phyloP scores from a whole-genome alignment of 2,329 filamentous ascomycete species.

The Cordyceps pruinosa region DNA sequence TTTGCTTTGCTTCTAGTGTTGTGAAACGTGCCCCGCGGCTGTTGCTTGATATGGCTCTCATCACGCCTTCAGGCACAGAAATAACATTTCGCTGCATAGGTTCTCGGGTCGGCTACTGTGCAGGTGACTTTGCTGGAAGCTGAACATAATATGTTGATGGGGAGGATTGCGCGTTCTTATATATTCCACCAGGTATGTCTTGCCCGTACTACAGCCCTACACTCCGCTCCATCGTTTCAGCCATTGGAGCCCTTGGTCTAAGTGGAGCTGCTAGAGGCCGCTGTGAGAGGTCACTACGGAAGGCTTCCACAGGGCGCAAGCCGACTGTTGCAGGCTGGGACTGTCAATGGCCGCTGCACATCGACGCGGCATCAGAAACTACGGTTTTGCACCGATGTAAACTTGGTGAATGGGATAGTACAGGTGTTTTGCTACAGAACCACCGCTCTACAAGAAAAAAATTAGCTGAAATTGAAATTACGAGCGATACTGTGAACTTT shows the following conservation, averaged over 20 bases:
- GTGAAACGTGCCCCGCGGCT: background rate
- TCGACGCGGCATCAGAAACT: background rate
- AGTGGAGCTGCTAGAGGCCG: background rate
- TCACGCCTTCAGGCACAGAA: background rate
- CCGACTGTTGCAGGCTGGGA: background rate
- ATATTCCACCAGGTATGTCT: background rate
- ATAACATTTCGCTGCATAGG: background rate
- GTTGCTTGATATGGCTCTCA: background rate
- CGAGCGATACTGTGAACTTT: background rate
- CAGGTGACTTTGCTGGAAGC: background rate
- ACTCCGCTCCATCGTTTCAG: background rate
- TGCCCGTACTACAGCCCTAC: background rate
- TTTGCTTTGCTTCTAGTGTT: background rate
- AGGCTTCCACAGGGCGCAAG: background rate
- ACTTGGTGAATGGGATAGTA: background rate
- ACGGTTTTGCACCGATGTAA: background rate
- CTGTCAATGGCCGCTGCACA: background rate
- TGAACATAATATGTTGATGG: background rate
- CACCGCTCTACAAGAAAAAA: background rate
- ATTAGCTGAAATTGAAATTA: background rate
- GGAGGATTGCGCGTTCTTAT: background rate
- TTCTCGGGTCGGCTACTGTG: background rate
- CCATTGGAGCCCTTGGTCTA: background rate
- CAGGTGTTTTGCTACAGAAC: background rate
- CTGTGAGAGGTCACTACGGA: background rate